phyloP scores from a whole-genome alignment of 768 basidiomycete species.

The Exsudoporus frostii region DNA sequence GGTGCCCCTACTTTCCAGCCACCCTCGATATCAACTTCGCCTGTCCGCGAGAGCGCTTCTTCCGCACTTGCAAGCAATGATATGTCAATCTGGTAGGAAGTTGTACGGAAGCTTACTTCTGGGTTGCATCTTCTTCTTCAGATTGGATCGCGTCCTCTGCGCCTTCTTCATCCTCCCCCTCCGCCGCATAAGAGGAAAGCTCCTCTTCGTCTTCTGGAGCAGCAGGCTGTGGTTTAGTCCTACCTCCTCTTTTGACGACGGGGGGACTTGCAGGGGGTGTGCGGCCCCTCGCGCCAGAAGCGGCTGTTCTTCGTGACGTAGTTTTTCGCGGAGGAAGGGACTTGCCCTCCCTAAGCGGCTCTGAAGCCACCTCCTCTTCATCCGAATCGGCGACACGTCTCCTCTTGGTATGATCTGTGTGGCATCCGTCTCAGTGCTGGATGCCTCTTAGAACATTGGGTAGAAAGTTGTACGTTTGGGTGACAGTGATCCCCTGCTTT shows the following conservation, averaged over 20 bases:
- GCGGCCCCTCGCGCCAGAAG: background rate
- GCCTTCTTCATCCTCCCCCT: constrained; percentile 41
- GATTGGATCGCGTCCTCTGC: constrained; percentile 41
- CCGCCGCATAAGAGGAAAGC: constrained; percentile 31
- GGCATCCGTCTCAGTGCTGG: background rate
- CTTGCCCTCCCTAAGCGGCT: background rate
- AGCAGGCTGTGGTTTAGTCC: constrained; percentile 14
- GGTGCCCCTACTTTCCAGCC: constrained; percentile 84
- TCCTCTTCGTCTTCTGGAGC: constrained; percentile 33
- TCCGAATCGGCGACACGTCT: constrained; percentile 54
- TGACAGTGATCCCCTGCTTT: constrained; percentile 33
- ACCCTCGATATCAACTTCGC: constrained; percentile 73
- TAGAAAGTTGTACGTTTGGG: constrained; percentile 16
- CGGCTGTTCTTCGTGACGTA: background rate
- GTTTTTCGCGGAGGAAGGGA: background rate
- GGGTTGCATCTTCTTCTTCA: constrained; percentile 53
- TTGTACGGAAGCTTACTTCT: constrained; percentile 46
- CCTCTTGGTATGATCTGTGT: constrained; percentile 43
- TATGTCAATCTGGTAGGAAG: background rate
- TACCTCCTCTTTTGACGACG: constrained; percentile 15
- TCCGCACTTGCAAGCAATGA: constrained; percentile 50
- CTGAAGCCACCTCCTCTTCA: constrained; percentile 36
- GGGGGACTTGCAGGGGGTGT: constrained; percentile 3
- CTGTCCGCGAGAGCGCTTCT: constrained; percentile 53
- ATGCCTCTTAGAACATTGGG: background rate